These are phyloP conservation scores for Curvularia sp. DNA, from an alignment of 2,329 filamentous ascomycete species.

Conservation along the genomic window DNA sequence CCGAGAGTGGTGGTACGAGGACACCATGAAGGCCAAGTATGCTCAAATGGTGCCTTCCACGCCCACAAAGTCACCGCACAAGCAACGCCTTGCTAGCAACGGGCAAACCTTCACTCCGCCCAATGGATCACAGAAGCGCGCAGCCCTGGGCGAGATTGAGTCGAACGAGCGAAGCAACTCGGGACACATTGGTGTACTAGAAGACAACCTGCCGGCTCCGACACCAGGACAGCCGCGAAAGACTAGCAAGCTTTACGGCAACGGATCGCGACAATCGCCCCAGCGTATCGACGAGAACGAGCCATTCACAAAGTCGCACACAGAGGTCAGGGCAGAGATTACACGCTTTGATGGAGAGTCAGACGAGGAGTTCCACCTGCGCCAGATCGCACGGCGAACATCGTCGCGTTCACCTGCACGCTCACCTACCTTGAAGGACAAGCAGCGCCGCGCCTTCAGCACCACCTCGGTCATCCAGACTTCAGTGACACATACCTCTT, in stretches of 20 bases:
- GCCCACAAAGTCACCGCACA: constrained; percentile 61
- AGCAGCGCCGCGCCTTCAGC: constrained; percentile 73
- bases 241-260: constrained; percentile 78
- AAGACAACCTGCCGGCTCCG: constrained; percentile 91
- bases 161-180: constrained; percentile 68
- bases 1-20: constrained; percentile 95
- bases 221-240: constrained; percentile 96
- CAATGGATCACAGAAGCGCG: constrained; percentile 76
- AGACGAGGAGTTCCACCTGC: constrained; percentile 82
- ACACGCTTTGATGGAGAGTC: constrained; percentile 69
- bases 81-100: constrained; percentile 63
- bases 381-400: constrained; percentile 66
- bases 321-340: constrained; percentile 65
- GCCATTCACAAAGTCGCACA: constrained; percentile 60
- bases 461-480: constrained; percentile 66
- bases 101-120: constrained; percentile 83
- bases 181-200: constrained; percentile 68
- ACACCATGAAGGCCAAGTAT: constrained; percentile 80
- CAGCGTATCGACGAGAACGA: constrained; percentile 57
- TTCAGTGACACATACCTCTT: constrained; percentile 45
- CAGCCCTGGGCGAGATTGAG: constrained; percentile 93
- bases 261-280: constrained; percentile 42
- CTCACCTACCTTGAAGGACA: constrained; percentile 65
- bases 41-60: constrained; percentile 67
- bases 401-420: constrained; percentile 67